phyloP scores from a whole-genome alignment of 1,139 yeast species.

The Kurtzmaniella natalensis region DNA sequence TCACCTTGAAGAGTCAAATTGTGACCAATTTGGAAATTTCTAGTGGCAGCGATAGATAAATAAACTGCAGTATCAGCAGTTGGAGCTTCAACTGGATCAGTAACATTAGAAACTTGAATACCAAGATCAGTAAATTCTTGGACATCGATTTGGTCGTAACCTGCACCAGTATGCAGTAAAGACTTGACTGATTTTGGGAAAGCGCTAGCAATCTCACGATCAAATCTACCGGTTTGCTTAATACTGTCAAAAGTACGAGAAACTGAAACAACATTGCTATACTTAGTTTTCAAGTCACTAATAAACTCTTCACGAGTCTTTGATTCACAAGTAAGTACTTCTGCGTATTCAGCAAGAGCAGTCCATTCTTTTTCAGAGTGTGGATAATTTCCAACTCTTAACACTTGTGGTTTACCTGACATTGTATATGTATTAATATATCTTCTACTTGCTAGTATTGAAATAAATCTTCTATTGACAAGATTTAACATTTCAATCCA shows the following conservation, averaged over 20 bases:
- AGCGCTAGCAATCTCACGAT: constrained; percentile 57
- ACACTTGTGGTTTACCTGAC: constrained; percentile 44
- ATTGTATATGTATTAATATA: constrained; percentile 1
- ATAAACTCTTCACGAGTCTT: constrained; percentile 46
- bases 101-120: constrained; percentile 71
- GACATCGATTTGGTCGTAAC: constrained; percentile 81
- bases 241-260: constrained; percentile 50
- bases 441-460: not conserved
- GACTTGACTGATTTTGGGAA: constrained; percentile 62
- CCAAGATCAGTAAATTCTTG: constrained; percentile 42
- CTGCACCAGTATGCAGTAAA: constrained; percentile 85
- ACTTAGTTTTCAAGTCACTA: constrained; percentile 44
- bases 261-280: constrained; percentile 44
- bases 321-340: constrained; percentile 47
- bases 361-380: constrained; percentile 59
- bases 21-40: constrained; percentile 54
- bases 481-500: too few relatives aligned
- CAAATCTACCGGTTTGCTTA: constrained; percentile 65
- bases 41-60: constrained; percentile 59
- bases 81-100: constrained; percentile 68
- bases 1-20: constrained; percentile 48
- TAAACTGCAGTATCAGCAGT: constrained; percentile 80
- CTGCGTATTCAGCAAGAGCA: constrained; percentile 41
- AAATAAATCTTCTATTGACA: too few relatives aligned
- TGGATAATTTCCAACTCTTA: constrained; percentile 52